Base-by-base conservation (phyloP, 225 moss, liverwort and hornwort species). In the Rhytidiadelphus loreus region DNA sequence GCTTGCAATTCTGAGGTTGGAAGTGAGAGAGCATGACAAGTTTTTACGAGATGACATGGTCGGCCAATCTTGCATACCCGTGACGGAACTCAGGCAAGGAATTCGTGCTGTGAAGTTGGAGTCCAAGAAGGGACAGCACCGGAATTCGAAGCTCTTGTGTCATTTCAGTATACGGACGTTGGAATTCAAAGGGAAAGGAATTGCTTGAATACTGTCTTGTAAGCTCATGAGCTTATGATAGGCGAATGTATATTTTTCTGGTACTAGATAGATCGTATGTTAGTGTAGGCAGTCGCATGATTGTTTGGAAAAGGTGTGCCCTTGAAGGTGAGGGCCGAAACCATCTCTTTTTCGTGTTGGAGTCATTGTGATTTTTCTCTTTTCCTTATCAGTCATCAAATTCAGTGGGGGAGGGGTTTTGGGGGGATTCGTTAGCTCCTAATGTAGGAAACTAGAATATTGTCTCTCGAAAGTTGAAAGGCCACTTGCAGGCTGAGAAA, bases 1-100 rank as follows among this genome's bases (percentile, higher is more conserved):
- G 71, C 91, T 99, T 60, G 99, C 99, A 25, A 74, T 99, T 59
- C 87, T 99, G 86, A 91, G 99, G 88, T 91, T 99, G 77, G 99
- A 99, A 92, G 96, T 96, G 9, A 92, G 95, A 95, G 99, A 99
- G 86, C 46, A 92, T 70, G 99, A 99, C 63, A 90, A 66, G 41
- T 65, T 95, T 58, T 14, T 91, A 64, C 92, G 83, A 66, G 96
- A 99, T 87, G 96, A 97, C 84, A 96, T 99, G 92, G 99, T 95
- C 37, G 99, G 99, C 85, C 99, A 99, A 92, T 90, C 91, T 84
- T 97, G 96, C 90, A 56, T 97, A 50, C 91, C 94, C 56, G 93
- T 99, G 35, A 76, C 52, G 44, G 84, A 92, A 70, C 74, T 99
- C 58, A 89, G 90, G 68, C 91, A 81, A 86, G 99, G 99, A 76